phyloP scores from a whole-genome alignment of 2,329 filamentous ascomycete genomes.

The Penicillium sp. region DNA sequence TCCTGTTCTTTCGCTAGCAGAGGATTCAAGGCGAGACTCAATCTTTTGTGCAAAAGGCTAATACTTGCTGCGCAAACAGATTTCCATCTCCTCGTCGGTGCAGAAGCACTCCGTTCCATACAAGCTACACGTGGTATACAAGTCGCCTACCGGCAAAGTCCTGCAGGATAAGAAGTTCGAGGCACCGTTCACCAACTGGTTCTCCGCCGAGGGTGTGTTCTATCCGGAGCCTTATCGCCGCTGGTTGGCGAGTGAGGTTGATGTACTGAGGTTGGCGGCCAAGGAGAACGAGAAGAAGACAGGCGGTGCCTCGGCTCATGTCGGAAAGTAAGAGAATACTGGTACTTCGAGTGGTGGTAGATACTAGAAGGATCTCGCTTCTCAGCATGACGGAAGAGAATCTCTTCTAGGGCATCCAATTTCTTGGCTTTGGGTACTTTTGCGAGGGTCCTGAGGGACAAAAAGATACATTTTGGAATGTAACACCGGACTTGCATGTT shows the following conservation, averaged over 20 bases:
- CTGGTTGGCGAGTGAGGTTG: slow-evolving; percentile 62
- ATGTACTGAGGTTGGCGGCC: slow-evolving; percentile 55
- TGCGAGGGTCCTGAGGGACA: not conserved
- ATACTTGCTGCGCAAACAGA: slow-evolving; percentile 48
- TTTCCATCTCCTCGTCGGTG: slow-evolving; percentile 70
- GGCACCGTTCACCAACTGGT: slow-evolving; percentile 64
- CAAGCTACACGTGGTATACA: slow-evolving; percentile 64
- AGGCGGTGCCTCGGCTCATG: slow-evolving; percentile 25
- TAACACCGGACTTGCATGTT: slow-evolving; percentile 4
- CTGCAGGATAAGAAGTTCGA: slow-evolving; percentile 53
- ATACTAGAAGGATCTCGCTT: slow-evolving; percentile 13
- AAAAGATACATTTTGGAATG: slow-evolving; percentile 8
- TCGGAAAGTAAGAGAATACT: slow-evolving; percentile 15
- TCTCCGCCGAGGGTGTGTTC: slow-evolving; percentile 59
- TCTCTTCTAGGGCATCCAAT: not conserved
- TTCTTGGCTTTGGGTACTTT: not conserved
- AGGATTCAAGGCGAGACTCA: not conserved
- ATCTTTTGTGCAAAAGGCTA: slow-evolving; percentile 1
- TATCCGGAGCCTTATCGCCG: slow-evolving; percentile 63
- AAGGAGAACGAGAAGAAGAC: slow-evolving; percentile 39
- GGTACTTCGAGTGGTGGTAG: slow-evolving; percentile 10
- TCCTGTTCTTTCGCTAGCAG: not conserved
- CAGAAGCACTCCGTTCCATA: slow-evolving; percentile 84
- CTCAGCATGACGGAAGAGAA: too few relatives aligned
- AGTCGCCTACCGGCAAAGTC: slow-evolving; percentile 42